phyloP scores from a whole-genome alignment of 352 stramenopile species.

The Phytophthora syringae region DNA sequence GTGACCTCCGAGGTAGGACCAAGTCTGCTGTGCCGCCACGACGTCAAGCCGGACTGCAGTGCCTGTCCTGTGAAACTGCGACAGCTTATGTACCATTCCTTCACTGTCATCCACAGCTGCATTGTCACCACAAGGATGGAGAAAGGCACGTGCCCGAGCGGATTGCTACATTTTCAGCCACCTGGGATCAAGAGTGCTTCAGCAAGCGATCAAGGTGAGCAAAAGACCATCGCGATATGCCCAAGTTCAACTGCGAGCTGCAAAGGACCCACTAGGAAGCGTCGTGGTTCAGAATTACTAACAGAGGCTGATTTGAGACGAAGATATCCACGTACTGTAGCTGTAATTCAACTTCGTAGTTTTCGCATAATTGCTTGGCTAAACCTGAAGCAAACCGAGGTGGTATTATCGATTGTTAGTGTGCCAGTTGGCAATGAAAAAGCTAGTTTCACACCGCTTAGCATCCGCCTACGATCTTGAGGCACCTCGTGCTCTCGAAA shows the following conservation, averaged over 20 bases:
- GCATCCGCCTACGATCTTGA: conserved; percentile 46
- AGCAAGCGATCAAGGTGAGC: neutral
- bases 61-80: conserved; percentile 12
- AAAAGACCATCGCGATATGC: neutral
- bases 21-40: neutral
- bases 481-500: conserved; percentile 44
- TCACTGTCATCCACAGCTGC: conserved; percentile 8
- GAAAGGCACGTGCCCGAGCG: conserved; percentile 8
- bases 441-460: no score
- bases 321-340: no score
- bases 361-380: neutral
- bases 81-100: conserved; percentile 23
- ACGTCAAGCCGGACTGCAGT: neutral
- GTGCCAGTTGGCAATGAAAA: no score
- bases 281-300: neutral
- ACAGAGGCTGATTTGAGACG: neutral
- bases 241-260: conserved; percentile 8
- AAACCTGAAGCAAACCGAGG: no score
- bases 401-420: no score
- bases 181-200: no score
- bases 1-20: neutral
- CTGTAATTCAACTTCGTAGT: no score
- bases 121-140: conserved; percentile 7
- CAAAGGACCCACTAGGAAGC: no score
- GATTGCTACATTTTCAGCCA: conserved; percentile 29